These are phyloP conservation scores for Colletotrichum sp. DNA, from an alignment of 2,329 filamentous ascomycete species.

Conservation along the genomic window DNA sequence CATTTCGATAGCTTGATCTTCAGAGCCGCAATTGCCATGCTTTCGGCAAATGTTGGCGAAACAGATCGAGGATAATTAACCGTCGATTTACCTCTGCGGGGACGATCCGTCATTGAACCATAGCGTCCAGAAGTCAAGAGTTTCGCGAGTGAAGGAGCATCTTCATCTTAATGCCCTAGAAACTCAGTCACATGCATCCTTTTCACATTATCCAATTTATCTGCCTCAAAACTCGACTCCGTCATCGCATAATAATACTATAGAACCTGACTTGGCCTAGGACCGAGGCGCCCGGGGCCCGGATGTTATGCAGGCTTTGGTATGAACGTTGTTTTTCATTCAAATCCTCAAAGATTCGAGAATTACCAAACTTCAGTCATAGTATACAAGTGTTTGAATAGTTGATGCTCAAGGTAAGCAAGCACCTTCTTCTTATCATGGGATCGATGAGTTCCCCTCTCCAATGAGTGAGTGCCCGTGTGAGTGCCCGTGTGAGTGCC, in stretches of 20 bases:
- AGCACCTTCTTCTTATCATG: background rate
- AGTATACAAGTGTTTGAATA: background rate
- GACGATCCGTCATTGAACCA: rapidly evolving
- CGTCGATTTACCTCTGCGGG: rapidly evolving
- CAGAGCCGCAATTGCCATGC: background rate
- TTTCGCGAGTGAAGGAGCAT: background rate
- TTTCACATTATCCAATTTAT: too few species aligned
- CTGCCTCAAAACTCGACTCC: too few species aligned
- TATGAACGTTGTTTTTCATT: too few species aligned
- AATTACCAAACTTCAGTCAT: too few species aligned
- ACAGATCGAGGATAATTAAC: rapidly evolving
- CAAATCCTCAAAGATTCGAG: too few species aligned
- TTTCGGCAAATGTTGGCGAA: background rate
- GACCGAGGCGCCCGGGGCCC: too few species aligned
- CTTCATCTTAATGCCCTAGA: too few species aligned
- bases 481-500: background rate
- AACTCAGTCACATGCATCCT: too few species aligned
- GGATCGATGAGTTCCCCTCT: background rate
- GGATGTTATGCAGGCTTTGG: too few species aligned
- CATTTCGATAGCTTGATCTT: background rate
- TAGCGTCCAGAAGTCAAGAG: rapidly evolving
- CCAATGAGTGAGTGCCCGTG: background rate
- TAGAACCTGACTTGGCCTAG: too few species aligned
- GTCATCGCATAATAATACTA: too few species aligned
- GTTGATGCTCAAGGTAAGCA: rapidly evolving